These are phyloP conservation scores for Fomitopsis serialis DNA, from an alignment of 768 basidiomycete species.

Conservation along the genomic window DNA sequence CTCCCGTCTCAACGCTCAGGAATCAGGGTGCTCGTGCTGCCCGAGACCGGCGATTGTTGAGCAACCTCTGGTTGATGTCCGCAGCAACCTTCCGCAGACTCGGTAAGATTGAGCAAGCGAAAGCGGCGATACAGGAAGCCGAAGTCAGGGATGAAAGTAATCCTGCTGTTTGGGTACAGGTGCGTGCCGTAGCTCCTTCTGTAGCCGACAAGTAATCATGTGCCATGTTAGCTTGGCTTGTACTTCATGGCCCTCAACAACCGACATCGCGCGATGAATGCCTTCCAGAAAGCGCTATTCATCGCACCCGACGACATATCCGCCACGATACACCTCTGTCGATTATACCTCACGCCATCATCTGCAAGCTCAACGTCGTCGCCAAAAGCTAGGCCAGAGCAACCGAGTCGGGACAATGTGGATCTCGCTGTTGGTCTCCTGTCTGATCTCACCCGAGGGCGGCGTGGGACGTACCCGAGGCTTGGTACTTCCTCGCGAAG, in stretches of 20 bases:
- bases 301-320: conserved; percentile 75
- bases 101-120: conserved; percentile 86
- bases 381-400: conserved; percentile 9
- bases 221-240: conserved; percentile 59
- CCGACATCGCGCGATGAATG: conserved; percentile 59
- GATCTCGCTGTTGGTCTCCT: conserved; percentile 84
- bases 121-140: conserved; percentile 91
- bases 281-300: conserved; percentile 87
- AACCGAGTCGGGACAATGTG: conserved; percentile 36
- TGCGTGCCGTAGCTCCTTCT: conserved; percentile 28
- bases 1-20: conserved; percentile 14
- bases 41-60: conserved; percentile 63
- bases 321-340: conserved; percentile 73
- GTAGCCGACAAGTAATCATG: background rate
- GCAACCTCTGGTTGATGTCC: conserved; percentile 89
- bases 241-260: conserved; percentile 60
- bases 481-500: conserved; percentile 89
- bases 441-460: conserved; percentile 68
- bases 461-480: conserved; percentile 92
- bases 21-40: conserved; percentile 33
- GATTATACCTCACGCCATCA: conserved; percentile 53
- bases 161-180: conserved; percentile 93
- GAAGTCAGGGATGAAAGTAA: conserved; percentile 85
- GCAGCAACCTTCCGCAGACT: conserved; percentile 90
- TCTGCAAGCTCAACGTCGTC: background rate